Evolutionary conservation across 148 eudicot genomes (phyloP).

Genomic region (Cornus florida): DNA sequence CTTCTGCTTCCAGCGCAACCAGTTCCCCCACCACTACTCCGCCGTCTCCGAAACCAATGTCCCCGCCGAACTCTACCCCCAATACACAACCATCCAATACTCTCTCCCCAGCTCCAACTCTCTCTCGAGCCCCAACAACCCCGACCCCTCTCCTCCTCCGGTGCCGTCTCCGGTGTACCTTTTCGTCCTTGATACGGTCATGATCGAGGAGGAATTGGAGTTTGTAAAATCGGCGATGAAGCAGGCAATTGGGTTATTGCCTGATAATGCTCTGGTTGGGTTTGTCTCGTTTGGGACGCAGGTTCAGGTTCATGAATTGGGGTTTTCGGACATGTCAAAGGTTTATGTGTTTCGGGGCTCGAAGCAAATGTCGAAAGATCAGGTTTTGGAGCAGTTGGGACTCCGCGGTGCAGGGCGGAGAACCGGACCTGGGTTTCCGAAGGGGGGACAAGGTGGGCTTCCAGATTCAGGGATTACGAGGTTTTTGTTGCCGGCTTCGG

Average conservation of each 20-base stretch:
- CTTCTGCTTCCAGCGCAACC: slow-evolving; percentile 81
- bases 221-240: slow-evolving; percentile 60
- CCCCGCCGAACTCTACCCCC: slow-evolving; percentile 82
- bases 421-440: slow-evolving; percentile 24
- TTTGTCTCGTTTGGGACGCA: slow-evolving; percentile 71
- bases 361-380: slow-evolving; percentile 64
- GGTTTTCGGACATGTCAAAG: slow-evolving; percentile 64
- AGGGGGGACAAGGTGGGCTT: slow-evolving; percentile 42
- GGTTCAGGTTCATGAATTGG: slow-evolving; percentile 81
- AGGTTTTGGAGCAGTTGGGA: slow-evolving; percentile 80
- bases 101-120: slow-evolving; percentile 15
- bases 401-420: slow-evolving; percentile 32
- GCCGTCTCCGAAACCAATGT: slow-evolving; percentile 69
- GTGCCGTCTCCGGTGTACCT: slow-evolving; percentile 31
- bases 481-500: slow-evolving; percentile 76
- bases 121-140: not conserved
- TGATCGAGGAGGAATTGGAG: slow-evolving; percentile 77
- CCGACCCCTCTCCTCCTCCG: not conserved
- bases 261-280: slow-evolving; percentile 74
- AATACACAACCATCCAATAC: slow-evolving; percentile 63
- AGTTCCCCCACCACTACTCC: slow-evolving; percentile 72
- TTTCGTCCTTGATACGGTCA: slow-evolving; percentile 65
- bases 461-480: slow-evolving; percentile 43
- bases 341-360: slow-evolving; percentile 71
- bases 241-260: slow-evolving; percentile 54